These are phyloP conservation scores for Limonium bicolor DNA, from an alignment of 148 eudicot genomes.

Conservation along the genomic window DNA sequence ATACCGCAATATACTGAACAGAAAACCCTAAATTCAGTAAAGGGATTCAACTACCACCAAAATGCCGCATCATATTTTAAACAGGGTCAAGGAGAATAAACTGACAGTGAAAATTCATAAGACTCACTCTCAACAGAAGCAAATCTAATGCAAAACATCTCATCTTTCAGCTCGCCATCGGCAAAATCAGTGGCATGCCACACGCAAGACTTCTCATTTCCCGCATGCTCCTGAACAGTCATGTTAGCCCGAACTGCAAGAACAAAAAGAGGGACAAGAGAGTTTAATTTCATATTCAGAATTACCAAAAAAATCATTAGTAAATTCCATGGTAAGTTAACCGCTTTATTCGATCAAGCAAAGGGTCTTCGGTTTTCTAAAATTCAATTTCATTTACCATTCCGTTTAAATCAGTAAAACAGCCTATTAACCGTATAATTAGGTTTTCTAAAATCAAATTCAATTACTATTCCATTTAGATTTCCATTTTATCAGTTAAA, in stretches of 20 bases:
- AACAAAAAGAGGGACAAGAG: not conserved
- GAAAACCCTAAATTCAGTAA: not conserved
- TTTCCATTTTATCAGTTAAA: no score
- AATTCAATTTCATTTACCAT: no score
- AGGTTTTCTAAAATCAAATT: no score
- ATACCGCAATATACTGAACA: not conserved
- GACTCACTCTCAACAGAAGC: slow-evolving; percentile 5
- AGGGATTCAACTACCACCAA: no score
- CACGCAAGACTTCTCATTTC: slow-evolving; percentile 14
- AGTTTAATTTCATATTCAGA: not conserved
- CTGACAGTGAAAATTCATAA: not conserved
- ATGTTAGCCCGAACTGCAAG: slow-evolving; percentile 9
- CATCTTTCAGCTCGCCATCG: slow-evolving; percentile 12
- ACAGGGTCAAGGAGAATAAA: not conserved
- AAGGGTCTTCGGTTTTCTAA: no score
- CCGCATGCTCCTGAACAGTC: slow-evolving; percentile 17
- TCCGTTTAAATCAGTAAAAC: no score
- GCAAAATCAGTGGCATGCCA: slow-evolving; percentile 18
- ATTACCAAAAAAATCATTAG: no score
- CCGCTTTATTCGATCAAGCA: no score
- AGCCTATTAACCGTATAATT: no score
- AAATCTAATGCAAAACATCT: slow-evolving; percentile 9
- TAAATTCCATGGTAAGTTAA: no score
- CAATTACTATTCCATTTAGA: no score
- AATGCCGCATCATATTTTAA: not conserved